Base-by-base conservation (phyloP, 768 basidiomycete genomes). In the Phylloporus sp. region DNA sequence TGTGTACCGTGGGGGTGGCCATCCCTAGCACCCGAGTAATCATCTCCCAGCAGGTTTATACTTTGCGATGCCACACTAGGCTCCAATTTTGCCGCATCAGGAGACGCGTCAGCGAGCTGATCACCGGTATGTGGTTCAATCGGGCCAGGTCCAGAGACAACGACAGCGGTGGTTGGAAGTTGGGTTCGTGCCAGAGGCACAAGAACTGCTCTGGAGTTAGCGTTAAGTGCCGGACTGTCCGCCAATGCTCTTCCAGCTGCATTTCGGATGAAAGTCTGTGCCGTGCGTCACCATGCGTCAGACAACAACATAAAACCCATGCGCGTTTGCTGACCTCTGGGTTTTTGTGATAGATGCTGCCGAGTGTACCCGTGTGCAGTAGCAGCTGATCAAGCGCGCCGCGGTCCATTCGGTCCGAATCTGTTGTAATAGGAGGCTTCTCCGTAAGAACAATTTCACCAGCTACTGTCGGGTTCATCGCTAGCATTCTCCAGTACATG, bases 401-500 rank as follows among this genome's bases (percentile, higher is more conserved):
- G 57, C 94, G 81, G 59, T 98, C 95, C 91, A 99, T 96, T 44
- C 91, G 75, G 60, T 99, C 96, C 4, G 93, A 90, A 64, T 98
- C 95, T 3, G 91, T 98, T n/a, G 92, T 94, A 54, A 99, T 98
- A 3, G 92, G 76, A 24, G 96, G 96, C 59, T 96, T 96, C 56
- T 93, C 90, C 14, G 90, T 77, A 17, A 98, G 75, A 28, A 98
- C 94, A 52, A 98, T 86, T 54, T 91, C 86, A 31, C 84, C 80
- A 7, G 96, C 94, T 0, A 85, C 84, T 8, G 83, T 71, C 2
- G 94, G 92, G 62, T 96, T 92, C 58, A 92, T 85, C 9, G 95
- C 94, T 36, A 98, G 78, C 70, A 99, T 77, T 31, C 96, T 83
- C 96, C 96, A 99, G 69, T 98, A 99, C 88, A 99, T 98, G 72